Percentiles rank a stretch among this genome's conserved stretches.
Conservation (phyloP, 108 stramenopile species). For the Skeletonema costatum region DNA sequence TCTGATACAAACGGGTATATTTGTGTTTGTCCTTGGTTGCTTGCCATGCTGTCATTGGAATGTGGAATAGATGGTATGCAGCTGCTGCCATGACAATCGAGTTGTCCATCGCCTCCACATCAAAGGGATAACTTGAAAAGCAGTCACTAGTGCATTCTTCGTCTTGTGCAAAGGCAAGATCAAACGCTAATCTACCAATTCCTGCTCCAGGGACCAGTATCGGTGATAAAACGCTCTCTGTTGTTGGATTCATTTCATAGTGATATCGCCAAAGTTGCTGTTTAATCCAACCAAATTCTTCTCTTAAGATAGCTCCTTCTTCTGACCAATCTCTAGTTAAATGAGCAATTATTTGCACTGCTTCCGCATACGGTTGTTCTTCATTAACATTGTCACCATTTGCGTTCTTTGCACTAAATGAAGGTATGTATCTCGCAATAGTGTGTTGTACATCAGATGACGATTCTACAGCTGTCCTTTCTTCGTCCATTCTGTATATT, state of each 20-base stretch:
- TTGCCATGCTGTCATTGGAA: background rate
- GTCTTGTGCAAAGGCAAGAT: slow-evolving; percentile 43
- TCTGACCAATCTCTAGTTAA: slow-evolving; percentile 78
- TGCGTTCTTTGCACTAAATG: slow-evolving; percentile 17
- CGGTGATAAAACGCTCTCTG: slow-evolving; percentile 21
- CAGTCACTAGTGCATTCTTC: slow-evolving; percentile 1
- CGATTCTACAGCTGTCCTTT: background rate
- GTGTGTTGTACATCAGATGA: background rate
- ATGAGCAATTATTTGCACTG: slow-evolving; percentile 70
- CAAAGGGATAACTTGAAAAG: slow-evolving; percentile 33
- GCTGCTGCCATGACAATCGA: slow-evolving; percentile 81
- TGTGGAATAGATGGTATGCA: slow-evolving; percentile 55
- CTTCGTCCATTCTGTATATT: background rate
- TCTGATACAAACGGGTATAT: slow-evolving; percentile 73
- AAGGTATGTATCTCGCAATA: slow-evolving; percentile 35
- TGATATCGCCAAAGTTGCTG: slow-evolving; percentile 46
- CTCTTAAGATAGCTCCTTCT: slow-evolving; percentile 49
- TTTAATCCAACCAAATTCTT: slow-evolving; percentile 67
- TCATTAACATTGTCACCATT: slow-evolving; percentile 11
- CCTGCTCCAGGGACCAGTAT: slow-evolving; percentile 84
- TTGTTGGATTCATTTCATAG: background rate
- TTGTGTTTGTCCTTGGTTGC: background rate
- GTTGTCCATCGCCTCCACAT: slow-evolving; percentile 79
- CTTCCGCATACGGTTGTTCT: slow-evolving; percentile 57
- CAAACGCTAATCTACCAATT: slow-evolving; percentile 79